Conservation (phyloP, 768 basidiomycete genomes). For the Antrodiella citrinella region DNA sequence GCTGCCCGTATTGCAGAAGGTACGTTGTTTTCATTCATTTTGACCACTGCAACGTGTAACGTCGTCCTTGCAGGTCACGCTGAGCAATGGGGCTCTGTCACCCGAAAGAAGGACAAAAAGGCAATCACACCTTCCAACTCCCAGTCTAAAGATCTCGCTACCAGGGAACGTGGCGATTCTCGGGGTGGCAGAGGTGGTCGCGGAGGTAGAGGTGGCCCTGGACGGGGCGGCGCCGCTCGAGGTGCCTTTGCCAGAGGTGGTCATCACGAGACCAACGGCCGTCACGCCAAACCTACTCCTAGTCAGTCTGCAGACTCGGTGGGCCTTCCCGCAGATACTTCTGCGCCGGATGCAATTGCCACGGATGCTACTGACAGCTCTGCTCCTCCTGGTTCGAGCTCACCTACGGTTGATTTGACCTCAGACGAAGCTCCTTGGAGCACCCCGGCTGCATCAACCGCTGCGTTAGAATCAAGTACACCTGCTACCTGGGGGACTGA, state of each 20-base stretch:
- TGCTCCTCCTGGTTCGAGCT: constrained; percentile 19
- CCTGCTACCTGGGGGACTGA: constrained; percentile 23
- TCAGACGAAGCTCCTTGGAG: neutral
- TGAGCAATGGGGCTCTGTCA: constrained; percentile 78
- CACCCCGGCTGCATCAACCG: constrained; percentile 26
- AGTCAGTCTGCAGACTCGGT: constrained; percentile 11
- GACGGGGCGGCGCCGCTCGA: constrained; percentile 32
- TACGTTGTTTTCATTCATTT: constrained; percentile 19
- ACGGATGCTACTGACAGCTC: constrained; percentile 14
- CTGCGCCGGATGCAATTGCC: constrained; percentile 24
- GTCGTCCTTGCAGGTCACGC: constrained; percentile 44
- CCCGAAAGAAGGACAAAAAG: constrained; percentile 87
- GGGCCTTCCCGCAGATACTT: constrained; percentile 6
- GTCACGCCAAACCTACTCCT: constrained; percentile 26
- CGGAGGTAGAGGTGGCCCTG: constrained; percentile 44
- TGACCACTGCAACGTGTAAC: constrained; percentile 14
- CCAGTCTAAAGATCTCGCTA: constrained; percentile 42
- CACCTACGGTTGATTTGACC: constrained; percentile 14
- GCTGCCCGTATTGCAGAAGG: constrained; percentile 74
- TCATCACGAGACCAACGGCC: constrained; percentile 29
- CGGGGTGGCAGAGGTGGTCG: constrained; percentile 61
- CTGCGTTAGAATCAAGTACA: constrained; percentile 23
- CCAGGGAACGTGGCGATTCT: constrained; percentile 40
- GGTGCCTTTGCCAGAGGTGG: constrained; percentile 41
- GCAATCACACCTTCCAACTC: constrained; percentile 28